Evolutionary conservation across 768 basidiomycete species (phyloP).

Genomic region (Podaxis pistillaris): DNA sequence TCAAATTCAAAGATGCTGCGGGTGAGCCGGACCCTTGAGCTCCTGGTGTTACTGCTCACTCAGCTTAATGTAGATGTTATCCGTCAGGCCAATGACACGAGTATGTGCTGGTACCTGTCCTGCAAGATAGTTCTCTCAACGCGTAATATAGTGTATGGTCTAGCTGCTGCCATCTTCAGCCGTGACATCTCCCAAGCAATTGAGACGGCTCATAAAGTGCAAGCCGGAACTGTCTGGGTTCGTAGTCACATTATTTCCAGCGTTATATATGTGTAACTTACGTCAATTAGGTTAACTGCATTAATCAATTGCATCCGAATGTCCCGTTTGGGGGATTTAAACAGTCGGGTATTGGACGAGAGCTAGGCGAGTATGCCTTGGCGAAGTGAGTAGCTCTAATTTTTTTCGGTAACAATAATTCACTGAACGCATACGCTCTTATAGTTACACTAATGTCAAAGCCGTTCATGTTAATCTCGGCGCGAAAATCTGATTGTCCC

Average conservation of each 20-base stretch:
- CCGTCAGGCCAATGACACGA: constrained; percentile 70
- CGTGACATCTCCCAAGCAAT: constrained; percentile 66
- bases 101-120: too few relatives aligned
- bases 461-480: constrained; percentile 59
- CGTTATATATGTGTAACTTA: background rate
- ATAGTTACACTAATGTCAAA: constrained; percentile 58
- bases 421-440: background rate
- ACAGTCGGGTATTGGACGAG: constrained; percentile 70
- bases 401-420: background rate
- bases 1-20: constrained; percentile 71
- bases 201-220: constrained; percentile 57
- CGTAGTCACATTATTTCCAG: constrained; percentile 8
- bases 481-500: background rate
- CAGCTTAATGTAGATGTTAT: constrained; percentile 37
- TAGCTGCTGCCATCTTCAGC: constrained; percentile 77
- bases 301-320: constrained; percentile 40
- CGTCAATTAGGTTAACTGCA: constrained; percentile 39
- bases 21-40: constrained; percentile 13
- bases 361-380: constrained; percentile 65
- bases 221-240: constrained; percentile 66
- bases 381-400: constrained; percentile 37
- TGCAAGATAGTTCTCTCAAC: too few relatives aligned
- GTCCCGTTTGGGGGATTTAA: constrained; percentile 75
- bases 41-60: background rate
- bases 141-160: constrained; percentile 50